Base-by-base conservation (phyloP, 192 early-diverging fungal genomes). In the Dispira parvispora region DNA sequence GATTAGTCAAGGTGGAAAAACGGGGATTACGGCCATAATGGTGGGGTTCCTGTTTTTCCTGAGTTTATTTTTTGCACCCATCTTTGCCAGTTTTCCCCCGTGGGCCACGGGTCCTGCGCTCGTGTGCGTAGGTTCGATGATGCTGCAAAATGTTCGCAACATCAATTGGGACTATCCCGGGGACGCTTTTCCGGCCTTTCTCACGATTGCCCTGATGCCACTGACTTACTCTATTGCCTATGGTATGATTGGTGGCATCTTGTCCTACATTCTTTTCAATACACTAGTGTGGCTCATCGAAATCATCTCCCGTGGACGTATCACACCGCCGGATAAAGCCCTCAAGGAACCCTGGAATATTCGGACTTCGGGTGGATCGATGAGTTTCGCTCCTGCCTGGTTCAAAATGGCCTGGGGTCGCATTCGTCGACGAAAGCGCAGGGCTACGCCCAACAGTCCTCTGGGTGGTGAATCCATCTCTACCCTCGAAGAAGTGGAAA, bases 61-160 rank as follows among this genome's bases (percentile, higher is more conserved):
- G 43, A 75, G 80, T 18, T 70, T 91, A 43, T 89, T 91, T 78
- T 88, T 91, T 63, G 78, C 87, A 0, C 88, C 88, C 25, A 87
- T 91, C 69, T 88, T 89, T 65, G 88, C 88, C 9, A 79, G 80
- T 20, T 85, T 90, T 73, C 89, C 88, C 47, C 84, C 87, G 6
- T 90, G 88, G 86, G 82, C 89, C 28, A 89, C 88, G 1, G 87
- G 87, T 4, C 87, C 88, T 0, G 88, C 88, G 8, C 72, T 91
- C 58, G 83, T 91, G 65, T 63, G 82, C 27, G 85, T 91, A 9
- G 88, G 88, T 42, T 83, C 82, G 10, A 74, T 91, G 83, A 91
- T 91, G 88, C 74, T 82, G 50, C 73, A 79, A 20, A 76, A 75
- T 32, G 76, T 88, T 14, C 68, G 77, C 1, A 69, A 84, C 57